Percentiles rank a stretch among this genome's conserved stretches.
Evolutionary conservation across 148 eudicot genomes (phyloP).

Genomic region (Cornus suecica): DNA sequence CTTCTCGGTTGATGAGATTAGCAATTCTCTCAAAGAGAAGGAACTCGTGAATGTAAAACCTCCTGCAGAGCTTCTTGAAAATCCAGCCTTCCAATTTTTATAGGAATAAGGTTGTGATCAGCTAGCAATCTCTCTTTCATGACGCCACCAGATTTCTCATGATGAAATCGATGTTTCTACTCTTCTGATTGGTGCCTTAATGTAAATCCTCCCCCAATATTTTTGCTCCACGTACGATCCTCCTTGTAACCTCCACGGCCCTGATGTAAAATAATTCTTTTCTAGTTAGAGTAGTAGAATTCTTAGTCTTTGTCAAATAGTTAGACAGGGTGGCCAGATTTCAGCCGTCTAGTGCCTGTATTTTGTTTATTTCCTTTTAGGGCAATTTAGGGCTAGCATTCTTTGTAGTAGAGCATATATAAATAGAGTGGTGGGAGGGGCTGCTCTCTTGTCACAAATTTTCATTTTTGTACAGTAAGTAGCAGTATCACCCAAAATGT

Average conservation of each 20-base stretch:
- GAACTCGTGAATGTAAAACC: constrained; percentile 67
- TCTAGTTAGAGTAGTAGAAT: constrained; percentile 10
- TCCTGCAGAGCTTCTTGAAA: constrained; percentile 55
- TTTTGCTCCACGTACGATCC: constrained; percentile 7
- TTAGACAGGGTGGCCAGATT: constrained; percentile 5
- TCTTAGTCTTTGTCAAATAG: constrained; percentile 9
- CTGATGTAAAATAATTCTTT: constrained; percentile 23
- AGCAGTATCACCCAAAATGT: not conserved
- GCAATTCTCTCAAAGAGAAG: constrained; percentile 45
- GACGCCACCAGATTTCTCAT: not conserved
- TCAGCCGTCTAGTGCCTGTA: not conserved
- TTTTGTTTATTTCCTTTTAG: not conserved
- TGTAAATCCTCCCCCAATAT: constrained; percentile 13
- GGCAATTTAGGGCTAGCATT: not conserved
- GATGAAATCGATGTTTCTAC: not conserved
- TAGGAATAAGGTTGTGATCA: constrained; percentile 37
- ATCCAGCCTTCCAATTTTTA: constrained; percentile 75
- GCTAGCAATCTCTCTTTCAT: constrained; percentile 9
- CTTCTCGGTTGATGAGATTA: constrained; percentile 58
- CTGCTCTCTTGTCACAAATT: not conserved
- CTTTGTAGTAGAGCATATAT: constrained; percentile 6
- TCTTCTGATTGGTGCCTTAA: not conserved
- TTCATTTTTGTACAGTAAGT: constrained; percentile 1
- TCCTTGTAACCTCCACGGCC: constrained; percentile 22
- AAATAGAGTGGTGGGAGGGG: not conserved